Base-by-base conservation (phyloP, 768 basidiomycete species). In the Tephrocybe sp. region DNA sequence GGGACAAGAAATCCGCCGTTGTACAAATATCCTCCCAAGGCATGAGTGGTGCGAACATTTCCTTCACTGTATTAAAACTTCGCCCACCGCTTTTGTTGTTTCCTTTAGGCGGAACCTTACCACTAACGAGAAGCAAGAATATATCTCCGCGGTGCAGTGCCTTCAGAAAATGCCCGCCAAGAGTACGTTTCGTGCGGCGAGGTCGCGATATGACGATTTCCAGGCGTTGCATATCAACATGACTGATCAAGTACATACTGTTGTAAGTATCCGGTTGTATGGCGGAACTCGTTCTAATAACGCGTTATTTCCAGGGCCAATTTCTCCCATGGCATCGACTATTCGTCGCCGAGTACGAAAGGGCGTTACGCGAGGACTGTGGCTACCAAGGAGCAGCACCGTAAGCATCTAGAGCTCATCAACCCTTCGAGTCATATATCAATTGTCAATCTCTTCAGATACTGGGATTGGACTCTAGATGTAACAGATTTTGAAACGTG, bases 401-500 rank as follows among this genome's bases (percentile, higher is more conserved):
- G 58, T 67, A 46, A 34, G 7, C 16, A 22, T 34, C 8, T 26
- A 12, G 32, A 34, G 7, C 32, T n/a, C 11, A 34, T 22, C 36
- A 13, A 38, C 0, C 25, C 15, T n/a, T n/a, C n/a, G n/a, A n/a
- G n/a, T n/a, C n/a, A n/a, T n/a, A n/a, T n/a, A n/a, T n/a, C n/a
- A n/a, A n/a, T n/a, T n/a, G n/a, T n/a, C n/a, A n/a, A n/a, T n/a
- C n/a, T 26, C 16, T 12, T 19, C 8, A 73, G 71, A 11, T 73
- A 71, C 40, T 75, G 71, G 71, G 63, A 73, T 46, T 73, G 69
- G 69, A 67, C 67, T 6, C 60, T 53, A 24, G 72, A 73, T 41
- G 58, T 64, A 0, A 67, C 67, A 39, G 51, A 47, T 16, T 46
- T 49, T 6, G 16, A 52, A 4, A 56, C 59, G 68, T 69, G 44